Evolutionary conservation across 129 eudicot genomes (phyloP), one percentile per base, ranked within the genome.

Genomic region (Oenanthe sinensis): DNA sequence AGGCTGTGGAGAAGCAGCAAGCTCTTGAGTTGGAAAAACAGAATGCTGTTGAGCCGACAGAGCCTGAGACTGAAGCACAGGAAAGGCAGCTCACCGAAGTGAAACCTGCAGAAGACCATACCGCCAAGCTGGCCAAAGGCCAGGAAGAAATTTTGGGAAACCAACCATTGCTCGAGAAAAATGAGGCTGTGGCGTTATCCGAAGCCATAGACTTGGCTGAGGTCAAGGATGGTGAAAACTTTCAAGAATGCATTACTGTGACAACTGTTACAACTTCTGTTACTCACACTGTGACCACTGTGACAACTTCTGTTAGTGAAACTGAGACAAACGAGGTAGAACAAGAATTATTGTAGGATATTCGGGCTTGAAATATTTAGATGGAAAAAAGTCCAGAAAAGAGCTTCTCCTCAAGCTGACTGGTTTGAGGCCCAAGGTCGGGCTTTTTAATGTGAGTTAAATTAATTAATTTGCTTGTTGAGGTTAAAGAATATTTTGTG

Each of bases 1-100:
- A 79, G 79, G 79, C 46, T 42, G 77, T 49, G 67, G 79, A 63
- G 19, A 63, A 28, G 19, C 71, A 63, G 71, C 37, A 26, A 39
- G 39, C 12, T 2, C 6, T 40, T 65, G 71, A 28, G 71, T 28
- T 65, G 8, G 71, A 28, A 36, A 36, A 67, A 60, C 68, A 60
- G 33, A 24, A n/a, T 24, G 67, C 14, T 58, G 36, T 9, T 60
- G 68, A 60, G 68, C 15, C n/a, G 68, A 24, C 68, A 9, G 68
- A 60, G 68, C 16, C 68, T 24, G 68, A 60, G 68, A 22, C 13
- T 55, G 65, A 55, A 55, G 65, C 65, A 55, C 26, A 10, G 9
- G 68, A 60, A 60, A 60, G 33, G 68, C 68, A n/a, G 36, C 28
- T 60, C 33, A 11, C 36, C 12, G 33, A 24, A 60, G 15, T 8